A percentile compares a stretch with the other conserved stretches of the same genome.
Evolutionary conservation across 75 land plant genomes (phyloP).

Genomic region (Ceratopteris richardii): DNA sequence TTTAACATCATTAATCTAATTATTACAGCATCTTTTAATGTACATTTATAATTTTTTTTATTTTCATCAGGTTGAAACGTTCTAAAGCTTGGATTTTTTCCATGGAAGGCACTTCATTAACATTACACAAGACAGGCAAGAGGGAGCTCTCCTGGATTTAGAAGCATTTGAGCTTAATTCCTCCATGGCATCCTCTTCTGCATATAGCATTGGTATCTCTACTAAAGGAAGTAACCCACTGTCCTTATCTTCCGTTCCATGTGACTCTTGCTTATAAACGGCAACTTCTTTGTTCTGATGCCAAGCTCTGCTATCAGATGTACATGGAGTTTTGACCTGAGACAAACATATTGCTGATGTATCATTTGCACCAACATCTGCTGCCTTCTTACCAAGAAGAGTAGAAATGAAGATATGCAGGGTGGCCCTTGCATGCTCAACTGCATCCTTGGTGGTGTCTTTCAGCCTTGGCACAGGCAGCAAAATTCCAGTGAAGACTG

Average conservation of each 20-base stretch:
- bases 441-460: not conserved
- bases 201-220: no score
- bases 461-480: not conserved
- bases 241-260: no score
- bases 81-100: not conserved
- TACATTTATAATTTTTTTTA: no score
- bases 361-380: not conserved
- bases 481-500: constrained; percentile 1
- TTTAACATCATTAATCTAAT: no score
- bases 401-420: not conserved
- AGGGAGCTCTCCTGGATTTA: not conserved
- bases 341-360: not conserved
- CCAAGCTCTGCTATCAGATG: no score
- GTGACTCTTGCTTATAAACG: no score
- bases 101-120: not conserved
- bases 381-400: not conserved
- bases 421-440: not conserved
- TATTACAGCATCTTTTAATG: no score
- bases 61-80: no score
- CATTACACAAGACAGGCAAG: not conserved
- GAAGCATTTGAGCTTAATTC: not conserved
- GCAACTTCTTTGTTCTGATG: no score
- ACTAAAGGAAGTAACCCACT: no score
- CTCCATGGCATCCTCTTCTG: not conserved
- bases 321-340: constrained; percentile 1